These are phyloP conservation scores for Rhodamnia argentea DNA, from an alignment of 345 rosid genomes.

Conservation along the genomic window DNA sequence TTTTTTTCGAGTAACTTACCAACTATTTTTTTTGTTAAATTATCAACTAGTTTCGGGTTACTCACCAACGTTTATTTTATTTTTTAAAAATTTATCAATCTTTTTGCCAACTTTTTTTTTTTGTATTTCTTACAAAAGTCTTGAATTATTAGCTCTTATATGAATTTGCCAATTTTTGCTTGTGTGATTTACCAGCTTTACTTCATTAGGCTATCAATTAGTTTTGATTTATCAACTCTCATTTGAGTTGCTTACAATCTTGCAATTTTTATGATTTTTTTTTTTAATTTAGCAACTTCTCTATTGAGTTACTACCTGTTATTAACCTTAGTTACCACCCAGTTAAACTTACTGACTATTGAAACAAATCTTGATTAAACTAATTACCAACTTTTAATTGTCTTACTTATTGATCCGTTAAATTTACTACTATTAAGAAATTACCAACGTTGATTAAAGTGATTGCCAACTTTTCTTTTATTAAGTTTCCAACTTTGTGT, in stretches of 20 bases:
- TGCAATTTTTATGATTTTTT: background rate
- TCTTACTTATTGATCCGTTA: background rate
- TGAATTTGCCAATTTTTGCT: background rate
- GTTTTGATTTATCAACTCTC: too few relatives aligned
- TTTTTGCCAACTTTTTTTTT: background rate
- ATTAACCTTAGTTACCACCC: background rate
- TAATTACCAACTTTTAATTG: too few relatives aligned
- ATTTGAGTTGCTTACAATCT: background rate
- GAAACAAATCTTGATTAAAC: background rate
- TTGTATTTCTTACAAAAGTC: background rate
- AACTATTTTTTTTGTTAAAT: background rate
- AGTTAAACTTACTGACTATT: background rate
- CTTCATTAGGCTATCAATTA: background rate
- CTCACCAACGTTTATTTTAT: accelerated
- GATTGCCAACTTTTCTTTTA: too few relatives aligned
- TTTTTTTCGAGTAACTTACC: background rate
- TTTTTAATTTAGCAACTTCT: background rate
- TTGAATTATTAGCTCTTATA: background rate
- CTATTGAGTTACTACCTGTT: background rate
- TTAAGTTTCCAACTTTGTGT: too few relatives aligned
- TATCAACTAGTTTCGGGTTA: background rate
- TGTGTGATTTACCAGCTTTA: background rate
- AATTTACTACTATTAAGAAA: background rate
- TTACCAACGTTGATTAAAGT: background rate
- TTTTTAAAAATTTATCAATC: background rate